phyloP scores from a whole-genome alignment of 345 rosid genomes.

The Bruguiera sexangula region DNA sequence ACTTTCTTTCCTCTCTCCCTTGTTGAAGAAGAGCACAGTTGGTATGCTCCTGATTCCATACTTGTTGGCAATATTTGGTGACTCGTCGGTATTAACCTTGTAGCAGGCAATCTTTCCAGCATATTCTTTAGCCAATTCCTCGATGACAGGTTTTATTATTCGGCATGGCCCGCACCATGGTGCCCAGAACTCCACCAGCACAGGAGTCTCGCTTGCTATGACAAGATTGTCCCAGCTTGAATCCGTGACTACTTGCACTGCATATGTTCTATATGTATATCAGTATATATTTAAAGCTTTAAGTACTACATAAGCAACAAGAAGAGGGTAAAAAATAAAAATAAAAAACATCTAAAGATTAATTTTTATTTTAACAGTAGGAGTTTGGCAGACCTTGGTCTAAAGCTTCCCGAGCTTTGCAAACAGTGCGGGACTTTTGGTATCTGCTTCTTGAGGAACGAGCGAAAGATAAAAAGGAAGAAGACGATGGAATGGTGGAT shows the following conservation, averaged over 20 bases:
- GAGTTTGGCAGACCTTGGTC: slow-evolving; percentile 38
- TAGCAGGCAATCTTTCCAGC: slow-evolving; percentile 55
- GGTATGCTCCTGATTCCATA: slow-evolving; percentile 77
- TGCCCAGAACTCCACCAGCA: slow-evolving; percentile 78
- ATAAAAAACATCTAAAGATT: background rate
- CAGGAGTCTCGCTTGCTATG: slow-evolving; percentile 39
- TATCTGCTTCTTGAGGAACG: slow-evolving; percentile 15
- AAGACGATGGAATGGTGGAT: slow-evolving; percentile 23
- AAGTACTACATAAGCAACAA: no score
- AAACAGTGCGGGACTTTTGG: slow-evolving; percentile 37
- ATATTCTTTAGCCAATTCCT: slow-evolving; percentile 63
- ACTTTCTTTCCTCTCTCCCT: slow-evolving; percentile 73
- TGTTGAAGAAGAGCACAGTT: slow-evolving; percentile 59
- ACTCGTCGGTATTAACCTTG: slow-evolving; percentile 69
- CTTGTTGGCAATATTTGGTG: slow-evolving; percentile 54
- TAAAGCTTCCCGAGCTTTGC: slow-evolving; percentile 61
- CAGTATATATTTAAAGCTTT: background rate
- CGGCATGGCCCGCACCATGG: slow-evolving; percentile 85
- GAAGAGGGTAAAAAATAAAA: no score
- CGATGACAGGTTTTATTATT: slow-evolving; percentile 61
- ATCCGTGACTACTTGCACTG: slow-evolving; percentile 58
- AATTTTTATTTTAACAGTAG: no score
- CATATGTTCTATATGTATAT: slow-evolving; percentile 1
- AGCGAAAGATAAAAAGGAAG: slow-evolving; percentile 21
- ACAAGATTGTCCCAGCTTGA: slow-evolving; percentile 49